Evolutionary conservation across 805 yeast genomes (phyloP).

Genomic region (Metschnikowia drakensbergensis): DNA sequence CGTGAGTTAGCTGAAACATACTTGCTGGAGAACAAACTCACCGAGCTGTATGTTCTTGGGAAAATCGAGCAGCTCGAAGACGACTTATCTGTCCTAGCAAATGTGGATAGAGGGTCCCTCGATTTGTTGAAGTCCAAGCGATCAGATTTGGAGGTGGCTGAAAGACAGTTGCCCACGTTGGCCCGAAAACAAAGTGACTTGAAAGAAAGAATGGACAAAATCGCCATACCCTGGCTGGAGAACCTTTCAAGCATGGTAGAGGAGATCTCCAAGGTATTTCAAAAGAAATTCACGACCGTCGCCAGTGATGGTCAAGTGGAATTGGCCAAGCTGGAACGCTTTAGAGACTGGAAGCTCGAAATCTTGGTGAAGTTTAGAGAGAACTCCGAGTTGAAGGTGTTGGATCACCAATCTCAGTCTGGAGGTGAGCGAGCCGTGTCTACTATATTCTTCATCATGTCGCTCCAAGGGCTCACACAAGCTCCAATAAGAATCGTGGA

Average conservation of each 20-base stretch:
- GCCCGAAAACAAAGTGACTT: conserved; percentile 23
- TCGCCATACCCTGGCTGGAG: conserved; percentile 57
- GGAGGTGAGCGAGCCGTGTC: conserved; percentile 98
- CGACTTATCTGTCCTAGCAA: conserved; percentile 37
- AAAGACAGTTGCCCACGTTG: conserved; percentile 37
- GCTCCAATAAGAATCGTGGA: conserved; percentile 96
- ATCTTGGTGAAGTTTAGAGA: conserved; percentile 85
- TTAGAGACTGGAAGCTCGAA: conserved; percentile 75
- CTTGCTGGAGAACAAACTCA: conserved; percentile 35
- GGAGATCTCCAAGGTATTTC: conserved; percentile 60
- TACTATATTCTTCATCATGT: conserved; percentile 83
- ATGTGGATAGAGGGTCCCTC: conserved; percentile 36
- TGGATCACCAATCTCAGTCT: conserved; percentile 87
- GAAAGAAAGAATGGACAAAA: conserved; percentile 34
- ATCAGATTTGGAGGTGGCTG: conserved; percentile 30
- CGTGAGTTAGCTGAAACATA: conserved; percentile 36
- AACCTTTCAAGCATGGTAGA: conserved; percentile 50
- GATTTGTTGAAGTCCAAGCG: conserved; percentile 40
- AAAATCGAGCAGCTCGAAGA: conserved; percentile 45
- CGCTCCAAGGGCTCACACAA: conserved; percentile 80
- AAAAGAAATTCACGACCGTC: conserved; percentile 61
- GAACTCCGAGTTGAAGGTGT: conserved; percentile 59
- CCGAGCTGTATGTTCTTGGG: conserved; percentile 34
- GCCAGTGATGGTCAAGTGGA: conserved; percentile 89
- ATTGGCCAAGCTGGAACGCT: conserved; percentile 48